Percentiles rank a stretch among this genome's conserved stretches.
These are phyloP conservation scores for Gnetum montanum DNA, from an alignment of 75 land plant genomes.

Conservation along the genomic window DNA sequence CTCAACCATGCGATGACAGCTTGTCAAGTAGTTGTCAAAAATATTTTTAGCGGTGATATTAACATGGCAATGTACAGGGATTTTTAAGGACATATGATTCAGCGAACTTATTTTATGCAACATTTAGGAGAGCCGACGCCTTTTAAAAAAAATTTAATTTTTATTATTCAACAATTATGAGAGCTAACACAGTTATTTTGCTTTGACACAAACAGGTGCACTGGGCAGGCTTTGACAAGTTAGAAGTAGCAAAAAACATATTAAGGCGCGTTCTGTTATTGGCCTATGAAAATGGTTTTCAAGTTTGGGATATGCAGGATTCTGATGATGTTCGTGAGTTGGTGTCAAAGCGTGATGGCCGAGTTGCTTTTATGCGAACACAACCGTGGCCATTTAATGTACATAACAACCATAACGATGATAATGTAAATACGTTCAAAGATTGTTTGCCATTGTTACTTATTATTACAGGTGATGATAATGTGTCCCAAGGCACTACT, in stretches of 20 bases:
- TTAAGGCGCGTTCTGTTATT: constrained; percentile 26
- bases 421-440: constrained; percentile 11
- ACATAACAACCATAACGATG: no score
- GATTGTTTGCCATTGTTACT: constrained; percentile 27
- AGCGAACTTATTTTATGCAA: no score
- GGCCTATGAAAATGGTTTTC: constrained; percentile 42
- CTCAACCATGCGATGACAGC: no score
- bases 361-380: constrained; percentile 33
- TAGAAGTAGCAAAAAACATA: constrained; percentile 20
- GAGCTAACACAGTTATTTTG: no score
- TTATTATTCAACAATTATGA: no score
- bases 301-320: constrained; percentile 51
- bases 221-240: constrained; percentile 43
- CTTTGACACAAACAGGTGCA: constrained; percentile 28
- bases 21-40: no score
- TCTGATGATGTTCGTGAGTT: constrained; percentile 33
- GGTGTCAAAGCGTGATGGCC: constrained; percentile 49
- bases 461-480: constrained; percentile 28
- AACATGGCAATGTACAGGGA: no score
- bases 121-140: no score
- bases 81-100: no score
- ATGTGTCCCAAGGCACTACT: constrained; percentile 13
- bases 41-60: no score
- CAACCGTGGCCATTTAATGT: constrained; percentile 19
- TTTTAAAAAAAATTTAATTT: no score